phyloP scores from a whole-genome alignment of 495 filamentous ascomycete species.

The Trichoderma reesei region DNA sequence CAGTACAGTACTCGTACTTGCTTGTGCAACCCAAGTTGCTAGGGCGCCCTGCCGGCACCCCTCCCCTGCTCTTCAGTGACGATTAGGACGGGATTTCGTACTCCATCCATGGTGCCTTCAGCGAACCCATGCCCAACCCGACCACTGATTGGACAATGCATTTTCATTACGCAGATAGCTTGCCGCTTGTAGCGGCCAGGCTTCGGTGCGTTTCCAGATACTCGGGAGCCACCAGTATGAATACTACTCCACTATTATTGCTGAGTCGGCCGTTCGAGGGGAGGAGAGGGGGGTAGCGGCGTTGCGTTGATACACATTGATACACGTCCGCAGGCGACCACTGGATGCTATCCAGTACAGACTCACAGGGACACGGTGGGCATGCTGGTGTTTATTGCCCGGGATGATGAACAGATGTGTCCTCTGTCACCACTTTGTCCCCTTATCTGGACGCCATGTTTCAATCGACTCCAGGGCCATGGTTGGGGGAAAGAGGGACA shows the following conservation, averaged over 20 bases:
- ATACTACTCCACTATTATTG: slow-evolving; percentile 1
- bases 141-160: neutral
- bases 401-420: no score
- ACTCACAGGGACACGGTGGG: no score
- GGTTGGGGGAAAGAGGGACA: no score
- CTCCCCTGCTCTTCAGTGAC: neutral
- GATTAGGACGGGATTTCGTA: neutral
- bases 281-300: no score
- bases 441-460: no score
- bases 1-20: neutral
- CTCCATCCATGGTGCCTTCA: neutral
- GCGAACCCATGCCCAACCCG: neutral
- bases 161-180: neutral
- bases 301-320: no score
- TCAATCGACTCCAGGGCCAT: no score
- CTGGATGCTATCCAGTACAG: no score
- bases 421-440: no score
- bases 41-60: neutral
- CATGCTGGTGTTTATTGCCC: no score
- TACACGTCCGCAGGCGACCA: no score
- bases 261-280: neutral
- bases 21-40: no score
- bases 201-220: slow-evolving; percentile 7
- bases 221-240: slow-evolving; percentile 3
- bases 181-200: slow-evolving; percentile 6